phyloP scores from a whole-genome alignment of 108 stramenopile genomes.

The Cyclotella choctawhatcheeana region DNA sequence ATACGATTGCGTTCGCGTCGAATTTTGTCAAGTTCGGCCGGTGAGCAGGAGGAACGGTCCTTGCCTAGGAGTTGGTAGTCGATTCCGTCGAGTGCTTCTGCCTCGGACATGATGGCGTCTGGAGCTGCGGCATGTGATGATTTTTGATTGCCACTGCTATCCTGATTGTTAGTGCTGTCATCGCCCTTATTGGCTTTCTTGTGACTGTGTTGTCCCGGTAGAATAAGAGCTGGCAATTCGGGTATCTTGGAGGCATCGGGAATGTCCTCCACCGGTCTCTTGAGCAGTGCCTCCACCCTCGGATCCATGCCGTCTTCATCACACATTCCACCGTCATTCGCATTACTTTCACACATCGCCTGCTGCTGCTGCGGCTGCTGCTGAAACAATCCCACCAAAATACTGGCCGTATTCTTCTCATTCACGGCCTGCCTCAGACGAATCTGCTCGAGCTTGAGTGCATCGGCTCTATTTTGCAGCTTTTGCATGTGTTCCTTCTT shows the following conservation, averaged over 20 bases:
- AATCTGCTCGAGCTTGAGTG: too few relatives aligned
- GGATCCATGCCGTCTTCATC: too few relatives aligned
- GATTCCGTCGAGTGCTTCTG: conserved; percentile 77
- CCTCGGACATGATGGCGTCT: conserved; percentile 22
- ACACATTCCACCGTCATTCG: too few relatives aligned
- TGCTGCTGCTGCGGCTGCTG: too few relatives aligned
- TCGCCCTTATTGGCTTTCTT: conserved; percentile 48
- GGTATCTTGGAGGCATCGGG: conserved; percentile 80
- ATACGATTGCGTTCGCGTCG: conserved; percentile 90
- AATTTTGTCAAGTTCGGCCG: conserved; percentile 84
- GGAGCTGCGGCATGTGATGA: not conserved
- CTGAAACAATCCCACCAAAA: too few relatives aligned
- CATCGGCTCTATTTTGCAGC: conserved; percentile 53
- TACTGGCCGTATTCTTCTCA: too few relatives aligned
- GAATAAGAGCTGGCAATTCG: conserved; percentile 77
- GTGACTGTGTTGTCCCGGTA: conserved; percentile 74
- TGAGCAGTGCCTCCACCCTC: too few relatives aligned
- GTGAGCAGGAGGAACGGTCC: conserved; percentile 80
- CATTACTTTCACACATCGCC: too few relatives aligned
- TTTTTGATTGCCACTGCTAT: not conserved
- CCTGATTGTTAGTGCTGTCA: not conserved
- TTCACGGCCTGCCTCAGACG: too few relatives aligned
- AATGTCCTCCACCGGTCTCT: too few relatives aligned
- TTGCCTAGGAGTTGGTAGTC: conserved; percentile 82
- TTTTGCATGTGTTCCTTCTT: conserved; percentile 77